Evolutionary conservation across 495 filamentous ascomycete species (phyloP).

Genomic region (Hypoxylon fragiforme): DNA sequence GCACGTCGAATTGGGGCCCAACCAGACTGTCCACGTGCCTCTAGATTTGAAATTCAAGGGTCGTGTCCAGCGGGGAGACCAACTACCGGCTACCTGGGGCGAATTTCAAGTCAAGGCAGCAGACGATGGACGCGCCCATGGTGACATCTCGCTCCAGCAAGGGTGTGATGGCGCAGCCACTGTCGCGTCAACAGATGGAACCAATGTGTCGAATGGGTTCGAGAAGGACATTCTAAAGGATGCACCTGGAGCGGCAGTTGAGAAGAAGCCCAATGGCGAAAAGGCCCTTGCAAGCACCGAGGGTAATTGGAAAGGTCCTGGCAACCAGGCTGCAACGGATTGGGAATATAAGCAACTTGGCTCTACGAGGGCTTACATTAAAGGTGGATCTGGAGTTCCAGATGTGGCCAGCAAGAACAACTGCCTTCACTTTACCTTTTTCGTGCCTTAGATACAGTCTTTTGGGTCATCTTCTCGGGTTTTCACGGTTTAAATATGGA

Average conservation of each 20-base stretch:
- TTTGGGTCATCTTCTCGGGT: too few species aligned
- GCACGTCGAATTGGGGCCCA: constrained; percentile 37
- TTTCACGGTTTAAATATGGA: too few species aligned
- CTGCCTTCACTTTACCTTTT: constrained; percentile 46
- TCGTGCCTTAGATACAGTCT: constrained; percentile 32
- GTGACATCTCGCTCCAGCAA: constrained; percentile 48
- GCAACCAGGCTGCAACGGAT: constrained; percentile 46
- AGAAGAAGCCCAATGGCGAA: constrained; percentile 40
- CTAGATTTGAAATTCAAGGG: constrained; percentile 45
- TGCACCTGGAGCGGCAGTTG: constrained; percentile 40
- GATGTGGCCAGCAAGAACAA: constrained; percentile 49
- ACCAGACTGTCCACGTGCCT: constrained; percentile 36
- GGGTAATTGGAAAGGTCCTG: constrained; percentile 47
- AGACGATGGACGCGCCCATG: constrained; percentile 46
- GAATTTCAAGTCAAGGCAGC: constrained; percentile 48
- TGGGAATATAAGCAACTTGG: constrained; percentile 43
- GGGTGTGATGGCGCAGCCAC: constrained; percentile 50
- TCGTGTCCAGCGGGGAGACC: constrained; percentile 47
- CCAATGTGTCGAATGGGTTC: constrained; percentile 41
- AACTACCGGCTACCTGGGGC: constrained; percentile 46
- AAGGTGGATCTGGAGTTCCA: constrained; percentile 41
- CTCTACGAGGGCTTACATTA: constrained; percentile 44
- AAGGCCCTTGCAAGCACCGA: constrained; percentile 42
- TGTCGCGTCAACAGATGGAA: constrained; percentile 44
- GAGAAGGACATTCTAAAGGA: constrained; percentile 39